These are phyloP conservation scores for Mimosa bimucronata DNA, from an alignment of 306 rosid species.

Conservation along the genomic window DNA sequence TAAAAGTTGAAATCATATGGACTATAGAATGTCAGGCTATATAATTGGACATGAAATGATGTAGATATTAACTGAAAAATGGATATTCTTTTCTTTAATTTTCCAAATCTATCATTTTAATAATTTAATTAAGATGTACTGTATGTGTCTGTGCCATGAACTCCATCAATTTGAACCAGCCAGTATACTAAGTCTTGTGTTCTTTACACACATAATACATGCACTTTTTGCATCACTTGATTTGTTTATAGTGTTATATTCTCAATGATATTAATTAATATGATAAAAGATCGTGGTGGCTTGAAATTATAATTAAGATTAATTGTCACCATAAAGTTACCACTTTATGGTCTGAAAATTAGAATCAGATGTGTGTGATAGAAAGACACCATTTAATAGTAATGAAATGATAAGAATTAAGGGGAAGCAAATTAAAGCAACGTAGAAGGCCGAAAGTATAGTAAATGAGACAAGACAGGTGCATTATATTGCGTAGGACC, in stretches of 20 bases:
- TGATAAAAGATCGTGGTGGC: neutral
- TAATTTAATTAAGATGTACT: neutral
- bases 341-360: conserved; percentile 15
- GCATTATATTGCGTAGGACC: conserved; percentile 1
- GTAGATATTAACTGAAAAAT: neutral
- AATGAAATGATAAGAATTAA: conserved; percentile 40
- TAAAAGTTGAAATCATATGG: neutral
- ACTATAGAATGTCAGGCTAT: neutral
- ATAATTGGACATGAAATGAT: conserved; percentile 13
- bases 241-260: neutral
- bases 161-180: neutral
- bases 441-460: conserved; percentile 30
- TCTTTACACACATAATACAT: neutral
- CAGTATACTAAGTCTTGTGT: neutral
- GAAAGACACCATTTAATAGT: conserved; percentile 39
- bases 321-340: neutral
- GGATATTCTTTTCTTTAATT: neutral
- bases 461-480: conserved; percentile 26
- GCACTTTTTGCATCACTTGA: neutral
- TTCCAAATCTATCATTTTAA: neutral
- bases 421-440: conserved; percentile 28
- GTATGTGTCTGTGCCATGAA: neutral
- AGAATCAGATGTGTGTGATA: conserved; percentile 37
- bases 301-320: neutral
- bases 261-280: neutral